These are phyloP conservation scores for Diplocarpon mali DNA, from an alignment of 2,329 filamentous ascomycete species.

Conservation along the genomic window DNA sequence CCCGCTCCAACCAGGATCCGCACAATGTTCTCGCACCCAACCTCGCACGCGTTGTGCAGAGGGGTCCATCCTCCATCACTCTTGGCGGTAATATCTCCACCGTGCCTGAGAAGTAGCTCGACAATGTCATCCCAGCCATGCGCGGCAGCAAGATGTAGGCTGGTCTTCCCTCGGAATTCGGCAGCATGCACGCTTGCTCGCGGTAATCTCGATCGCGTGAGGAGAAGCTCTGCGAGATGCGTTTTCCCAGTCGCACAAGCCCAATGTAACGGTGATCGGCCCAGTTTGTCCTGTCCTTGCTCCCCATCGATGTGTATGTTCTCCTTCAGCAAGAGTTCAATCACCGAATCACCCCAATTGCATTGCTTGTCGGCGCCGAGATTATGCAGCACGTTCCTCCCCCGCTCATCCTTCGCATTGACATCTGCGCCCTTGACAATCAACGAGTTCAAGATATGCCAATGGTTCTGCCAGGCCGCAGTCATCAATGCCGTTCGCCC, in stretches of 20 bases:
- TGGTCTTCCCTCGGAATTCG: slow-evolving; percentile 19
- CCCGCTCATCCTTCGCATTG: slow-evolving; percentile 16
- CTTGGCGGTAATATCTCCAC: slow-evolving; percentile 11
- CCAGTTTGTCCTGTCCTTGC: slow-evolving; percentile 16
- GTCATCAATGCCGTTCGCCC: slow-evolving; percentile 21
- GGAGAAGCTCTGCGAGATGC: slow-evolving; percentile 15
- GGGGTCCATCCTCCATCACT: slow-evolving; percentile 20
- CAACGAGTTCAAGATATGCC: slow-evolving; percentile 17
- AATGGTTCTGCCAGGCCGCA: slow-evolving; percentile 21
- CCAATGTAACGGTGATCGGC: slow-evolving; percentile 20
- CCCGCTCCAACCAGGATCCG: slow-evolving; percentile 14
- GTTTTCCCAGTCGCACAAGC: slow-evolving; percentile 21
- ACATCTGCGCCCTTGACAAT: slow-evolving; percentile 19
- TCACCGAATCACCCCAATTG: slow-evolving; percentile 19
- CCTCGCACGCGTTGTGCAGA: slow-evolving; percentile 19
- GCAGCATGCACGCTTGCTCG: slow-evolving; percentile 15
- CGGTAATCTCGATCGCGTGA: slow-evolving; percentile 11
- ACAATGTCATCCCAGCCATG: slow-evolving; percentile 20
- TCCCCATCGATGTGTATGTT: slow-evolving; percentile 17
- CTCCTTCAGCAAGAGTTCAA: slow-evolving; percentile 17
- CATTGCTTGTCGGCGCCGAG: slow-evolving; percentile 20
- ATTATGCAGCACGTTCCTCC: slow-evolving; percentile 21
- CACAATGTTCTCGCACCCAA: slow-evolving; percentile 17
- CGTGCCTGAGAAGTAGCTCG: slow-evolving; percentile 15
- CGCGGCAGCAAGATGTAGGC: slow-evolving; percentile 15